phyloP scores from a whole-genome alignment of 441 rosid genomes.

The Euphorbia corollata region DNA sequence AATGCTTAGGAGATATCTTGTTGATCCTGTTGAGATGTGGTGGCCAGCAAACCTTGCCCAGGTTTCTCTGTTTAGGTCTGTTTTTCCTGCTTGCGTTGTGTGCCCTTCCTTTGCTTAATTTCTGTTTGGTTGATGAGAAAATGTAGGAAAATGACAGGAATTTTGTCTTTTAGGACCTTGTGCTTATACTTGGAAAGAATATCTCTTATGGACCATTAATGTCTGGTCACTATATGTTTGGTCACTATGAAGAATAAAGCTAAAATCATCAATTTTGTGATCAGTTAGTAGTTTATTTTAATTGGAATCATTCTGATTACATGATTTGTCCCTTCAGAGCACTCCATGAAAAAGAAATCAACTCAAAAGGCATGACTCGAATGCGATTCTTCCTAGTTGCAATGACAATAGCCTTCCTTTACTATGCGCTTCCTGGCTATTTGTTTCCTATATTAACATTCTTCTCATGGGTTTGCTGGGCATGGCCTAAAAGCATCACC shows the following conservation, averaged over 20 bases:
- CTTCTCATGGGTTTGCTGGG: constrained; percentile 99
- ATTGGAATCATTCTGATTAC: constrained; percentile 6
- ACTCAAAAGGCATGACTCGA: constrained; percentile 48
- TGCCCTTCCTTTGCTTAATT: background rate
- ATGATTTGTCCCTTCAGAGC: constrained; percentile 45
- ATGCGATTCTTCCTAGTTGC: constrained; percentile 66
- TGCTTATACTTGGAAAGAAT: background rate
- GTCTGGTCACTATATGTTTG: background rate
- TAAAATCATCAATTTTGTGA: background rate
- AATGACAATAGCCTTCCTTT: constrained; percentile 57
- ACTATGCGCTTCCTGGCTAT: constrained; percentile 79
- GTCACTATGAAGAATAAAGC: background rate
- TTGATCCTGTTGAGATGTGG: constrained; percentile 96
- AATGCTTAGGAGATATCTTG: constrained; percentile 77
- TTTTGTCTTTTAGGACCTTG: constrained; percentile 10
- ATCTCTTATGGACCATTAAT: constrained; percentile 1
- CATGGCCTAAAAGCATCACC: constrained; percentile 66
- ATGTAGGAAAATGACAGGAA: constrained; percentile 6
- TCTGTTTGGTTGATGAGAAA: constrained; percentile 25
- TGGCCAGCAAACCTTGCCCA: constrained; percentile 97
- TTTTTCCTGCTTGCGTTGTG: background rate
- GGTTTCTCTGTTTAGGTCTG: constrained; percentile 84
- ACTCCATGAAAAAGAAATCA: constrained; percentile 69
- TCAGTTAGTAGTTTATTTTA: background rate
- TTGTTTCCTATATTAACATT: constrained; percentile 76